Evolutionary conservation across 352 stramenopile genomes (phyloP).

Genomic region (Halophytophthora polymorphica): DNA sequence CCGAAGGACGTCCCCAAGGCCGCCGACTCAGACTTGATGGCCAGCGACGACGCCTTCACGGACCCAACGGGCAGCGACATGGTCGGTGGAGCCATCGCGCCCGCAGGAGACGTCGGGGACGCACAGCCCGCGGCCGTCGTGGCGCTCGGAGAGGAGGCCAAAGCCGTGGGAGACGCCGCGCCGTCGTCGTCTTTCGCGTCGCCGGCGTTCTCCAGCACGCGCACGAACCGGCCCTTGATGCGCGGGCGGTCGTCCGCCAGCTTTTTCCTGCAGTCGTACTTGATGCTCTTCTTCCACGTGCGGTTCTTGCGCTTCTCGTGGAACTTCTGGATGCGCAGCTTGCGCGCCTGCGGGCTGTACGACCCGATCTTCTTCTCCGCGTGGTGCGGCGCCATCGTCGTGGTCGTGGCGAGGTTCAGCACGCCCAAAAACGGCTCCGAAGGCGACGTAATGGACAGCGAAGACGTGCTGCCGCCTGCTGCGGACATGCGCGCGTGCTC

Average conservation of each 20-base stretch:
- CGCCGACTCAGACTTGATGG: slow-evolving; percentile 10
- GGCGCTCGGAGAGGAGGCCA: background rate
- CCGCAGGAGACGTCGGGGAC: background rate
- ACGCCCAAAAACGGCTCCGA: slow-evolving; percentile 40
- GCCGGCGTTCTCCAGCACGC: slow-evolving; percentile 56
- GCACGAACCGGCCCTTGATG: slow-evolving; percentile 92
- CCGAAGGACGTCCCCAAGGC: slow-evolving; percentile 2
- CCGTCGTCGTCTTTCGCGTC: slow-evolving; percentile 47
- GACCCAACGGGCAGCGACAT: slow-evolving; percentile 10
- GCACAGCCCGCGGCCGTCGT: too few relatives aligned
- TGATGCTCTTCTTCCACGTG: slow-evolving; percentile 98
- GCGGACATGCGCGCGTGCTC: slow-evolving; percentile 25
- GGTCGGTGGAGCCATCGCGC: slow-evolving; percentile 12
- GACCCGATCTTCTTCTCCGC: slow-evolving; percentile 87
- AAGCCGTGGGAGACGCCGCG: slow-evolving; percentile 21
- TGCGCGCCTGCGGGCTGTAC: slow-evolving; percentile 93
- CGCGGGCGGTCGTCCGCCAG: slow-evolving; percentile 94
- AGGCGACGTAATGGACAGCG: slow-evolving; percentile 27
- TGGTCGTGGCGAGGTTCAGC: slow-evolving; percentile 35
- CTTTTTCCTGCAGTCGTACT: slow-evolving; percentile 99
- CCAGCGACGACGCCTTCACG: slow-evolving; percentile 4
- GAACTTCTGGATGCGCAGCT: slow-evolving; percentile 94
- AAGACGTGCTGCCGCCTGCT: slow-evolving; percentile 15
- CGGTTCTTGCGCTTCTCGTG: slow-evolving; percentile 96
- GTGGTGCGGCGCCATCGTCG: slow-evolving; percentile 10